phyloP scores from a whole-genome alignment of 139 green algal species.

The Nannochloris sp. region DNA sequence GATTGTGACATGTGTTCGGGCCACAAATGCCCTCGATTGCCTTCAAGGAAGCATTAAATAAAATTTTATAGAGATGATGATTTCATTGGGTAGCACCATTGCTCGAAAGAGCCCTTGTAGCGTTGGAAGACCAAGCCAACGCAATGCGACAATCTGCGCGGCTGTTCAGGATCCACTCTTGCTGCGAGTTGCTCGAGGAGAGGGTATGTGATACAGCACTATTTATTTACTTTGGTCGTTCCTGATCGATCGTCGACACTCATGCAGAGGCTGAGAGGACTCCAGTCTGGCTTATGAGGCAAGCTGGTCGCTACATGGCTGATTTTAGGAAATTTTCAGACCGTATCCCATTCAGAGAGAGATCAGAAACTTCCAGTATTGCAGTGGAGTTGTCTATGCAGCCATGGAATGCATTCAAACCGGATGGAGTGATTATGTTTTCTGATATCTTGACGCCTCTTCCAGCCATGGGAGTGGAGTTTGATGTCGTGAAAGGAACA shows the following conservation, averaged over 20 bases:
- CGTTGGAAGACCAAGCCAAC: too few relatives aligned
- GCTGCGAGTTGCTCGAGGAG: constrained; percentile 73
- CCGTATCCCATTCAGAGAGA: constrained; percentile 82
- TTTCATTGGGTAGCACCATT: too few relatives aligned
- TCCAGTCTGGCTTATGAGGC: constrained; percentile 98
- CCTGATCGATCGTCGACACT: constrained; percentile 13
- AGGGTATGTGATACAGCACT: constrained; percentile 17
- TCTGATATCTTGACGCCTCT: constrained; percentile 97
- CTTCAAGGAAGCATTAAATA: too few relatives aligned
- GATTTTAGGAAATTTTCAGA: constrained; percentile 92
- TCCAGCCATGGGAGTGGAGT: constrained; percentile 92
- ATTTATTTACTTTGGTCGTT: constrained; percentile 1
- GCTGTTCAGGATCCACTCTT: constrained; percentile 65
- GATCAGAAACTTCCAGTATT: constrained; percentile 93
- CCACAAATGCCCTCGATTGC: too few relatives aligned
- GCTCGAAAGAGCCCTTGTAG: too few relatives aligned
- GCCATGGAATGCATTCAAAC: constrained; percentile 84
- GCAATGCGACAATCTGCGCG: background rate
- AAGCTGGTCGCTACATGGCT: constrained; percentile 97
- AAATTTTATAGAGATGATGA: too few relatives aligned
- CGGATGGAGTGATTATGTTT: constrained; percentile 99
- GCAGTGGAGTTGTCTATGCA: constrained; percentile 92
- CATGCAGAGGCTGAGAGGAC: constrained; percentile 74
- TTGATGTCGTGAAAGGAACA: constrained; percentile 95
- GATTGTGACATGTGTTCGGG: too few relatives aligned